Evolutionary conservation across 2,329 filamentous ascomycete species (phyloP).

Genomic region (Ascochyta rabiei): DNA sequence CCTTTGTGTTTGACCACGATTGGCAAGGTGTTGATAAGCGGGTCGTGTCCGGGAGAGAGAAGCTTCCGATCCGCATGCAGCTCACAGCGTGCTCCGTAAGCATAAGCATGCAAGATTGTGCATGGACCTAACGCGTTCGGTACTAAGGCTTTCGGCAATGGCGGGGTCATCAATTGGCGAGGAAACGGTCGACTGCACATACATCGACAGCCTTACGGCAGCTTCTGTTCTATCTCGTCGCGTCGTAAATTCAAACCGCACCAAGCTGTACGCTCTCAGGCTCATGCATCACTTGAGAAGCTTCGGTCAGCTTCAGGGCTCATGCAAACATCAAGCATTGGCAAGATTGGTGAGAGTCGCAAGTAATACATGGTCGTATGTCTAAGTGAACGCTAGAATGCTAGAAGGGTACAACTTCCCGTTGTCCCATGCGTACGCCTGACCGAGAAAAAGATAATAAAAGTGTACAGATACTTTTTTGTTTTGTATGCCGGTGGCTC

Average conservation of each 20-base stretch:
- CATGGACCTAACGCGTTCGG: conserved; percentile 20
- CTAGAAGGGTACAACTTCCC: conserved; percentile 20
- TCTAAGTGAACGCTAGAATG: conserved; percentile 24
- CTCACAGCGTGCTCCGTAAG: conserved; percentile 26
- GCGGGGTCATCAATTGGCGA: conserved; percentile 16
- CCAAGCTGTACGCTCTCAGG: not conserved
- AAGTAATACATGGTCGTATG: conserved; percentile 17
- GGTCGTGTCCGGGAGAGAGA: conserved; percentile 5
- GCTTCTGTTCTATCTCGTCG: not conserved
- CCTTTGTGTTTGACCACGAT: not conserved
- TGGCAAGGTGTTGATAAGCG: conserved; percentile 4
- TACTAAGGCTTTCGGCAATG: conserved; percentile 14
- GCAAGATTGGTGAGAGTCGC: not conserved
- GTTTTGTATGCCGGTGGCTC: conserved; percentile 30
- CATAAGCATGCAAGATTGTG: conserved; percentile 21
- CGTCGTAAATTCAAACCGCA: not conserved
- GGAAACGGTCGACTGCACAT: not conserved
- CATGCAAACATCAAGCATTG: not conserved
- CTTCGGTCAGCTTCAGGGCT: not conserved
- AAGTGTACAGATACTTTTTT: conserved; percentile 25
- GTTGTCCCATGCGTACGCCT: conserved; percentile 23
- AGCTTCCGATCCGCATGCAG: conserved; percentile 5
- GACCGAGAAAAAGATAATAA: conserved; percentile 13
- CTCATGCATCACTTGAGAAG: not conserved
- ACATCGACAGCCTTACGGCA: not conserved